These are phyloP conservation scores for Aureobasidium uvarum DNA, from an alignment of 2,329 filamentous ascomycete species.

Conservation along the genomic window DNA sequence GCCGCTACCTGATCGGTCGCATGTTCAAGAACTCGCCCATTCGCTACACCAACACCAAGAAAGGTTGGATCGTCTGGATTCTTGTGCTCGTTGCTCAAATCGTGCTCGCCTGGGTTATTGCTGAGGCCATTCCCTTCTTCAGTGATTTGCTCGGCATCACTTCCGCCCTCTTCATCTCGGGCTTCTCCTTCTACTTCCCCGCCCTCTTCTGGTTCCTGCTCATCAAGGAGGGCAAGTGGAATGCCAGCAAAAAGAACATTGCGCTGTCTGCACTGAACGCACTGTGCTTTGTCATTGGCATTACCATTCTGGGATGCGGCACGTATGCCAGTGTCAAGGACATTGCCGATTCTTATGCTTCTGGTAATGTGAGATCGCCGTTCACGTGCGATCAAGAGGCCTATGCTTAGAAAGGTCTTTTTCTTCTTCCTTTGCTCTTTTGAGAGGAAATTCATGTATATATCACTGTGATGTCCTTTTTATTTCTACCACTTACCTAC, in stretches of 20 bases:
- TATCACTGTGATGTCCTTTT: neutral
- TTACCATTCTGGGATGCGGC: slow-evolving; percentile 40
- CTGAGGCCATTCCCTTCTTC: slow-evolving; percentile 71
- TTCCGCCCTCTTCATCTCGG: slow-evolving; percentile 62
- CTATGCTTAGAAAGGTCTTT: slow-evolving; percentile 33
- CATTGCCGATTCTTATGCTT: slow-evolving; percentile 44
- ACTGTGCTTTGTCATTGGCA: slow-evolving; percentile 42
- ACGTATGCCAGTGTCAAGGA: slow-evolving; percentile 48
- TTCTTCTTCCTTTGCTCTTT: neutral
- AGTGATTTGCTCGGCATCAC: slow-evolving; percentile 67
- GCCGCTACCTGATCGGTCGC: slow-evolving; percentile 61
- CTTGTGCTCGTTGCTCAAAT: slow-evolving; percentile 58
- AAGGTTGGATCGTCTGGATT: slow-evolving; percentile 59
- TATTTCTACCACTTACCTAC: neutral
- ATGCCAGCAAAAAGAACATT: slow-evolving; percentile 48
- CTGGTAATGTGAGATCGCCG: slow-evolving; percentile 41
- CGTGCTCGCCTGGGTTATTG: slow-evolving; percentile 65
- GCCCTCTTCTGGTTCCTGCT: slow-evolving; percentile 46
- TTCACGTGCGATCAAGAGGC: slow-evolving; percentile 43
- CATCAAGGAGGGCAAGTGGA: slow-evolving; percentile 49
- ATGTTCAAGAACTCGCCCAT: slow-evolving; percentile 57
- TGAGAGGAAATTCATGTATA: neutral
- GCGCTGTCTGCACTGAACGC: slow-evolving; percentile 47
- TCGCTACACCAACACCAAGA: slow-evolving; percentile 44
- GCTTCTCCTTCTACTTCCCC: slow-evolving; percentile 54